Base-by-base conservation (phyloP, 2,329 filamentous ascomycete genomes). In the Kalmusia sp. region DNA sequence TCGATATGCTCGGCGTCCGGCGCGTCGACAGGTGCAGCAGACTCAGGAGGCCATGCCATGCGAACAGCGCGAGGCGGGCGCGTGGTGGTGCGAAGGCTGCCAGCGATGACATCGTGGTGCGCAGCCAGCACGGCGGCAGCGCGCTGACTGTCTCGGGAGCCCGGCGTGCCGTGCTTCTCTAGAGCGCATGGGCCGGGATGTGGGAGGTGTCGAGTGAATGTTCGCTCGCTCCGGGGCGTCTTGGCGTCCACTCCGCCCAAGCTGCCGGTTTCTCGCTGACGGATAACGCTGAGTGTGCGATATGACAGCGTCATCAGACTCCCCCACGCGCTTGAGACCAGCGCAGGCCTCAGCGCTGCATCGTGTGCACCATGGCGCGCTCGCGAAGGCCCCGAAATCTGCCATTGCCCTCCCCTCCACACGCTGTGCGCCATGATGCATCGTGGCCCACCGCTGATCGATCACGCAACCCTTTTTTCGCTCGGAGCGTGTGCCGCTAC, bases 261-360 rank as follows among this genome's bases (percentile, higher is more conserved):
- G 31, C 27, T 6, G n/a, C n/a, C n/a, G n/a, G n/a, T n/a, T n/a
- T n/a, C n/a, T n/a, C n/a, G n/a, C n/a, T n/a, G 33, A 47, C 24
- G 24, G 11, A 24, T 37, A 37, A 37, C 33, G 44, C 14, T 47
- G 44, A 47, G 44, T 47, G 31, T 38, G 44, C 44, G 44, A 47
- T 47, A 47, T 47, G 44, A 47, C 44, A 27, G 38, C 35, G 35
- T 22, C 37, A 21, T 38, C 35, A 38, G 22, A 22, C 24, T 17
- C 35, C 35, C 35, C 35, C 35, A 38, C 35, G 19, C 35, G 9
- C 35, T 22, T 38, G 35, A 38, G 35, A 22, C 35, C 35, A 22
- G 35, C 5, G 35, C n/a, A n/a, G n/a, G n/a, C n/a, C n/a, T n/a
- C n/a, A n/a, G n/a, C n/a, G n/a, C n/a, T n/a, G n/a, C n/a, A n/a